Conservation (phyloP, 495 filamentous ascomycete species). For the Filosporella fistucella region DNA sequence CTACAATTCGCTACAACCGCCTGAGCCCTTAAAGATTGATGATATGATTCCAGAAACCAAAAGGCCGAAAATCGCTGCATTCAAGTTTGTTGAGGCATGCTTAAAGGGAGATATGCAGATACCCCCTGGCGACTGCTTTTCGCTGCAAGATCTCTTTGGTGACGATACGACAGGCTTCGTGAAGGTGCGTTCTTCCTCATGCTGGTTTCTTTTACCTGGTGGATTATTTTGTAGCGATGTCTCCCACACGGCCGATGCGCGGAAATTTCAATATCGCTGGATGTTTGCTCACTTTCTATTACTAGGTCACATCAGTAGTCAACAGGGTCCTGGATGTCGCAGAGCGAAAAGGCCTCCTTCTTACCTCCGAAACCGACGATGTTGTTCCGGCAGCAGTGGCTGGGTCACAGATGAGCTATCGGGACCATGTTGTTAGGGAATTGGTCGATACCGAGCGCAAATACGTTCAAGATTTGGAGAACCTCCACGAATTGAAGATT, state of each 20-base stretch:
- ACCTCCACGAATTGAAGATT: slow-evolving; percentile 89
- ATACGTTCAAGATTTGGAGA: slow-evolving; percentile 97
- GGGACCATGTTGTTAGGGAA: slow-evolving; percentile 85
- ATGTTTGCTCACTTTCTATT: slow-evolving; percentile 1
- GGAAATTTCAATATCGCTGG: no score
- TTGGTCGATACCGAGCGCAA: slow-evolving; percentile 91
- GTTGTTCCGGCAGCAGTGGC: slow-evolving; percentile 35
- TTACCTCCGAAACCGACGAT: slow-evolving; percentile 40
- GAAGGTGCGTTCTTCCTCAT: slow-evolving; percentile 53
- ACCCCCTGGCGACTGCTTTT: slow-evolving; percentile 76
- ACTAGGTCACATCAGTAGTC: slow-evolving; percentile 56
- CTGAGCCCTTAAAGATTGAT: slow-evolving; percentile 56
- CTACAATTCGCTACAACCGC: slow-evolving; percentile 77
- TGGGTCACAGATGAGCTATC: slow-evolving; percentile 62
- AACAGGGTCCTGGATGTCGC: slow-evolving; percentile 88
- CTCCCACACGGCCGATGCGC: no score
- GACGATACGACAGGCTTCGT: slow-evolving; percentile 96
- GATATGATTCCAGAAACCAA: slow-evolving; percentile 56
- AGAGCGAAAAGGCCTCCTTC: slow-evolving; percentile 67
- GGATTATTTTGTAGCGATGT: no score
- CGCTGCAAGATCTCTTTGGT: slow-evolving; percentile 86
- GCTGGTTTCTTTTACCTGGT: no score
- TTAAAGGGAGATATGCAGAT: slow-evolving; percentile 62
- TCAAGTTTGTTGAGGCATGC: slow-evolving; percentile 52
- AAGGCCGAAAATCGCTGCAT: slow-evolving; percentile 54